Conservation (phyloP, 139 green algal species). For the Tetradesmus obliquus region DNA sequence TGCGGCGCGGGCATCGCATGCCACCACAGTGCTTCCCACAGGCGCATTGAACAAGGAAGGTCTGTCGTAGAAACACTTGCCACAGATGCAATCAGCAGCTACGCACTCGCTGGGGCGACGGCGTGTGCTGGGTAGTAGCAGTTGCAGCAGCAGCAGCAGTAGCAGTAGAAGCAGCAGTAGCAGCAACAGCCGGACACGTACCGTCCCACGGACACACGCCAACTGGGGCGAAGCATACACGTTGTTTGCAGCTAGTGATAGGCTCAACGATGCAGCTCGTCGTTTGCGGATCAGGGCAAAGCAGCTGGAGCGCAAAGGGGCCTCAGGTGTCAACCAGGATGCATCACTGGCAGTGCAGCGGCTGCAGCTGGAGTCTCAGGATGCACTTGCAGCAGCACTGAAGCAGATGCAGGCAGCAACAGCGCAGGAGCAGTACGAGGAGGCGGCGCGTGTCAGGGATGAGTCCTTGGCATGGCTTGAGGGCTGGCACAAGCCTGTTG, state of each 20-base stretch:
- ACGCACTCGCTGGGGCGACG: not conserved
- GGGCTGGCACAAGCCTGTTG: not conserved
- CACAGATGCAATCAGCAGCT: not conserved
- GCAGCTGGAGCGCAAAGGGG: not conserved
- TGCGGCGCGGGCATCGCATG: not conserved
- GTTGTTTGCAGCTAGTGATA: conserved; percentile 1
- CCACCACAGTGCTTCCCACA: not conserved
- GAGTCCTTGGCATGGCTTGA: conserved; percentile 17
- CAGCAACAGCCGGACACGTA: not conserved
- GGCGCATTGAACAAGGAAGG: not conserved
- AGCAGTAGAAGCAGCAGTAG: not conserved
- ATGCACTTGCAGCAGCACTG: not conserved
- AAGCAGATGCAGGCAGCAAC: conserved; percentile 7
- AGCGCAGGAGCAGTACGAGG: not conserved
- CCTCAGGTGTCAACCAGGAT: not conserved
- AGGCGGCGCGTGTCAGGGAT: conserved; percentile 16
- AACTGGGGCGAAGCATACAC: not conserved
- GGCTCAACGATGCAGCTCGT: not conserved
- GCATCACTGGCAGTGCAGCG: not conserved
- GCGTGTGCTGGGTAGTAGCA: not conserved
- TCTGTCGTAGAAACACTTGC: not conserved
- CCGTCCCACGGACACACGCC: not conserved
- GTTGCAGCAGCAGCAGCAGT: not conserved
- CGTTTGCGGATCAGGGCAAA: conserved; percentile 13
- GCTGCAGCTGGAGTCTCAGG: conserved; percentile 5